Evolutionary conservation across 768 basidiomycete species (phyloP).

Genomic region (Kondoa subrosea): DNA sequence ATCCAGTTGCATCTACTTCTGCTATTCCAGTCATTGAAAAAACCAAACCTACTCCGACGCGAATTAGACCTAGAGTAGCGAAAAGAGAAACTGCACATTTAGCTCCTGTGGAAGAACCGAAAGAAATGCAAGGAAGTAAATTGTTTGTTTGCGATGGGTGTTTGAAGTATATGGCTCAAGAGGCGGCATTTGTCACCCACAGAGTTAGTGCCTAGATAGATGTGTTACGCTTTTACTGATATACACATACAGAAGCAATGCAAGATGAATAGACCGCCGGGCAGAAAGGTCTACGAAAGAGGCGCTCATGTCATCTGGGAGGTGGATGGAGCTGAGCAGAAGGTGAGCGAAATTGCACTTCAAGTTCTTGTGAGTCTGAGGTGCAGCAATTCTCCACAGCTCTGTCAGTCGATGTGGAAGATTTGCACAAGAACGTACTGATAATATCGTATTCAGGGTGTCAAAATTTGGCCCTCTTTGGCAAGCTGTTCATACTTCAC

Average conservation of each 20-base stretch:
- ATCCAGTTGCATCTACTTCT: too few species aligned
- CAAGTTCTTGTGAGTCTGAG: not conserved
- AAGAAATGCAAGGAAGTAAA: conserved; percentile 12
- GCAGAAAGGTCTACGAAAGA: conserved; percentile 71
- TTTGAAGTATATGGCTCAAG: conserved; percentile 88
- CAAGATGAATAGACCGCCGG: conserved; percentile 56
- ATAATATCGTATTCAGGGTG: conserved; percentile 60
- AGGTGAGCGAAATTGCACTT: conserved; percentile 40
- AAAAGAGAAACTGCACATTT: conserved; percentile 2
- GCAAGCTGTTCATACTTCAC: conserved; percentile 96
- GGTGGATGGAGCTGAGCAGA: conserved; percentile 71
- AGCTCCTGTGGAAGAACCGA: not conserved
- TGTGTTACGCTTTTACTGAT: conserved; percentile 8
- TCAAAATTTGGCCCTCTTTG: conserved; percentile 86
- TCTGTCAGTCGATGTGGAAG: not conserved
- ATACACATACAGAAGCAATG: conserved; percentile 45
- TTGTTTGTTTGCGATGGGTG: conserved; percentile 82
- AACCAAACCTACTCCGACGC: not conserved
- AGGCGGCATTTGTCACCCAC: conserved; percentile 48
- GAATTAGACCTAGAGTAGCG: conserved; percentile 1
- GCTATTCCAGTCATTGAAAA: not conserved
- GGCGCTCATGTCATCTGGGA: conserved; percentile 88
- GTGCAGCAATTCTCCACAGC: not conserved
- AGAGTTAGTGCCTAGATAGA: conserved; percentile 36
- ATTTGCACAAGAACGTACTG: not conserved